Percentiles rank a stretch among this genome's conserved stretches.
Evolutionary conservation across 768 basidiomycete genomes (phyloP).

Genomic region (Hygrophorus pudorinus): DNA sequence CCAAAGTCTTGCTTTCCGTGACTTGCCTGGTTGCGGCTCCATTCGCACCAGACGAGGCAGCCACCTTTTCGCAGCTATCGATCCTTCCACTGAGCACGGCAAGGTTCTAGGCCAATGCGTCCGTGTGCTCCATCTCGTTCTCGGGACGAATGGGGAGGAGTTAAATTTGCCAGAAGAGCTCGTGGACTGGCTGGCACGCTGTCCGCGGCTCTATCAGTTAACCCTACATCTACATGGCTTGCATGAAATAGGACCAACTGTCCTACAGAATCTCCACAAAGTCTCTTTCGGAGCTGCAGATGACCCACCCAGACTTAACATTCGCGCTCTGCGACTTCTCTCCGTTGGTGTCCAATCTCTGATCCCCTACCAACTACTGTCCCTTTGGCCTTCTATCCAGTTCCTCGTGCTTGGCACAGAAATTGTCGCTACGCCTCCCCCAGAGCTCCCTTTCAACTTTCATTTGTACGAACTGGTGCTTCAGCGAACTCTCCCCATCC

Average conservation of each 20-base stretch:
- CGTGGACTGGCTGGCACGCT: constrained; percentile 2
- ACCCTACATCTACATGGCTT: neutral
- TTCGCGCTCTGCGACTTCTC: constrained; percentile 11
- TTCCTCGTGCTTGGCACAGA: constrained; percentile 28
- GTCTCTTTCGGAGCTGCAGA: too few relatives aligned
- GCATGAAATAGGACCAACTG: neutral
- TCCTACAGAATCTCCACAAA: neutral
- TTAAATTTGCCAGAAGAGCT: neutral
- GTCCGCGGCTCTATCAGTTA: constrained; percentile 4
- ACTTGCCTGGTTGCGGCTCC: constrained; percentile 7
- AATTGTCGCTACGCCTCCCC: constrained; percentile 24
- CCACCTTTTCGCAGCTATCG: constrained; percentile 6
- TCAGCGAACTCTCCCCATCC: constrained; percentile 18
- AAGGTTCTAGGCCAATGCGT: neutral
- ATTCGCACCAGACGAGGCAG: neutral
- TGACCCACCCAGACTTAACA: neutral
- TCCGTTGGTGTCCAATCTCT: constrained; percentile 29
- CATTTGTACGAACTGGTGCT: constrained; percentile 29
- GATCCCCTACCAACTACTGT: constrained; percentile 29
- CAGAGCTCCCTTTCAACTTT: constrained; percentile 10
- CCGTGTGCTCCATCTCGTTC: constrained; percentile 1
- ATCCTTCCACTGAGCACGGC: neutral
- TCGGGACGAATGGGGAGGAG: neutral
- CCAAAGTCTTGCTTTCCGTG: constrained; percentile 20
- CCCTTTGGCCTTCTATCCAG: constrained; percentile 23